Evolutionary conservation across 345 rosid species (phyloP).

Genomic region (Mallotus nudiflorus): DNA sequence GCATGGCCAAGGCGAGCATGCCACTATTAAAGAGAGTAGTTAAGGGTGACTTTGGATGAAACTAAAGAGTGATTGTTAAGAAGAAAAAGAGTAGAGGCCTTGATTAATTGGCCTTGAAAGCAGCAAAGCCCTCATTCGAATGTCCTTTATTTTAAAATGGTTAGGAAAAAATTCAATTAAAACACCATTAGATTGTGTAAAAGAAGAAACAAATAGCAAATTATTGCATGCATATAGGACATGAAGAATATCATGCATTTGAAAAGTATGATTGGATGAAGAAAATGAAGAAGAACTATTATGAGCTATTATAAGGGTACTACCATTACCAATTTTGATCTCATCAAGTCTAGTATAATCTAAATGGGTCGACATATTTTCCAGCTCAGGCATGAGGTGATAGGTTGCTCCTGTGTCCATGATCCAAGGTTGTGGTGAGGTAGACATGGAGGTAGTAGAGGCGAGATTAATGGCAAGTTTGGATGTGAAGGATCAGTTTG

Average conservation of each 20-base stretch:
- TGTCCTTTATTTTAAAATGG: no score
- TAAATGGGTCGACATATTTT: not conserved
- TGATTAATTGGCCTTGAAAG: not conserved
- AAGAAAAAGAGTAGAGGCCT: not conserved
- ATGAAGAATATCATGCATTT: not conserved
- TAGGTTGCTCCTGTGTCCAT: not conserved
- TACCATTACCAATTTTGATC: not conserved
- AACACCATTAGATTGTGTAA: no score
- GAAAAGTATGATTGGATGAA: not conserved
- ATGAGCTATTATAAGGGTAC: not conserved
- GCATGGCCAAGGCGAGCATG: no score
- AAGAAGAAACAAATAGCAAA: no score
- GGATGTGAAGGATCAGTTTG: not conserved
- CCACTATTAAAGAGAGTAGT: not conserved
- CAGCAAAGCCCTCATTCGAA: no score
- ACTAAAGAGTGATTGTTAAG: no score
- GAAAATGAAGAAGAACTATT: not conserved
- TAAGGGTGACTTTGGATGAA: not conserved
- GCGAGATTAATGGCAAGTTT: not conserved
- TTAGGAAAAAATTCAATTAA: no score
- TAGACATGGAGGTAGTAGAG: not conserved
- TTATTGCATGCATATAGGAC: no score
- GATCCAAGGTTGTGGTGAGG: not conserved
- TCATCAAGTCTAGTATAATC: not conserved
- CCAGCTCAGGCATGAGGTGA: not conserved